phyloP scores from a whole-genome alignment of 345 rosid genomes.

The Raphanus raphanistrum region DNA sequence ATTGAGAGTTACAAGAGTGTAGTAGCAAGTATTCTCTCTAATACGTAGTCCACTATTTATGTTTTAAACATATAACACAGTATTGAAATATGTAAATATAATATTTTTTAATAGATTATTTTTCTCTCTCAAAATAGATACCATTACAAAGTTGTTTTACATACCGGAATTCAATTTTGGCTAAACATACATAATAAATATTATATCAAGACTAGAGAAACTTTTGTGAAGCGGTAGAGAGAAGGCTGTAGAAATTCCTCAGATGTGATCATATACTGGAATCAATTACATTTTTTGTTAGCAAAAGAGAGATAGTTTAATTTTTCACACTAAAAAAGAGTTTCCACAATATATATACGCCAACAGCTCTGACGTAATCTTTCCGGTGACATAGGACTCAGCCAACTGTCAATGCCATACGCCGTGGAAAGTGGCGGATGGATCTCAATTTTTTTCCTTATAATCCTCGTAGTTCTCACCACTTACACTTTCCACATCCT shows the following conservation, averaged over 20 bases:
- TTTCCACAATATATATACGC: background rate
- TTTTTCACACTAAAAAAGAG: no score
- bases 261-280: no score
- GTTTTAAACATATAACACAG: background rate
- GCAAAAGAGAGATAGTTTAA: background rate
- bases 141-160: no score
- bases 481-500: constrained; percentile 63
- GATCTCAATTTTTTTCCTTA: constrained; percentile 58
- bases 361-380: constrained; percentile 3
- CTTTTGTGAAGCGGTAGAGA: no score
- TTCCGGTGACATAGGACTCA: constrained; percentile 53
- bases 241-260: no score
- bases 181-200: no score
- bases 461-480: constrained; percentile 53
- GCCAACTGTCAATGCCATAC: constrained; percentile 76
- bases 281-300: background rate
- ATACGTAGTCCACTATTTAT: background rate
- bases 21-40: no score
- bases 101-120: no score
- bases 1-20: no score
- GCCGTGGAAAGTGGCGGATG: constrained; percentile 75
- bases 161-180: no score
- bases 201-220: no score
- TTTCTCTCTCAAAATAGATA: no score
- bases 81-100: background rate